Conservation (phyloP, 1,284 basidiomycete genomes). For the Moniliella sp. region DNA sequence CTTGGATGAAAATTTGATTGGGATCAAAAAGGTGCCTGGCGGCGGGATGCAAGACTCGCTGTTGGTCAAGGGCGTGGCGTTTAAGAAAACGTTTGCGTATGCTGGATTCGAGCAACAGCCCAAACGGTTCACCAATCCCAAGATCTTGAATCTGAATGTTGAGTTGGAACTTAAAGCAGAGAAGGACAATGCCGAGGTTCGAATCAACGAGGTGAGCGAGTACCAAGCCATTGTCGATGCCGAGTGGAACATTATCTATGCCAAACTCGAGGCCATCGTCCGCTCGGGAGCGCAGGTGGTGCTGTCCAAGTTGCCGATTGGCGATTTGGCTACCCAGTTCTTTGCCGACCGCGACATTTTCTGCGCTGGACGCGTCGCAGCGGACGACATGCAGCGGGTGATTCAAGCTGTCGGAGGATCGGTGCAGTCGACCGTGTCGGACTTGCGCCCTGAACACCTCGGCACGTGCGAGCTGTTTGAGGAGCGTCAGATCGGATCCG, state of each 20-base stretch:
- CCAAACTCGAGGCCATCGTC: constrained; percentile 85
- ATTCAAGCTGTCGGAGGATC: constrained; percentile 87
- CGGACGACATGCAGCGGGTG: constrained; percentile 74
- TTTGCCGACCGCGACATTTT: constrained; percentile 98
- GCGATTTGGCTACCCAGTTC: constrained; percentile 95
- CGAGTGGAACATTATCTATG: constrained; percentile 98
- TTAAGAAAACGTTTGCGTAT: constrained; percentile 99
- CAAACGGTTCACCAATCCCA: constrained; percentile 69
- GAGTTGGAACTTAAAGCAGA: constrained; percentile 97
- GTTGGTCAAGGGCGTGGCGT: constrained; percentile 67
- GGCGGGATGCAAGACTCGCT: constrained; percentile 93
- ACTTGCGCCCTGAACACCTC: constrained; percentile 65
- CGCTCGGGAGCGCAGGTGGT: constrained; percentile 92
- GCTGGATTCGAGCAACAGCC: constrained; percentile 98
- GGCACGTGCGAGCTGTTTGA: constrained; percentile 78
- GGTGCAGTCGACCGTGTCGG: constrained; percentile 81
- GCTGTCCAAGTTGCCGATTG: constrained; percentile 89
- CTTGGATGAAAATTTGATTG: constrained; percentile 84
- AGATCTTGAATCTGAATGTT: constrained; percentile 83
- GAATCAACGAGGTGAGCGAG: constrained; percentile 61
- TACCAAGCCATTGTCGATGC: constrained; percentile 99
- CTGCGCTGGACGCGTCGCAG: constrained; percentile 83
- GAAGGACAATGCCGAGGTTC: constrained; percentile 95
- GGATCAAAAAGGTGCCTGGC: constrained; percentile 95
- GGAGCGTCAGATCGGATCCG: constrained; percentile 86